phyloP scores from a whole-genome alignment of 2,329 filamentous ascomycete genomes.

The Alternaria brassicicola region DNA sequence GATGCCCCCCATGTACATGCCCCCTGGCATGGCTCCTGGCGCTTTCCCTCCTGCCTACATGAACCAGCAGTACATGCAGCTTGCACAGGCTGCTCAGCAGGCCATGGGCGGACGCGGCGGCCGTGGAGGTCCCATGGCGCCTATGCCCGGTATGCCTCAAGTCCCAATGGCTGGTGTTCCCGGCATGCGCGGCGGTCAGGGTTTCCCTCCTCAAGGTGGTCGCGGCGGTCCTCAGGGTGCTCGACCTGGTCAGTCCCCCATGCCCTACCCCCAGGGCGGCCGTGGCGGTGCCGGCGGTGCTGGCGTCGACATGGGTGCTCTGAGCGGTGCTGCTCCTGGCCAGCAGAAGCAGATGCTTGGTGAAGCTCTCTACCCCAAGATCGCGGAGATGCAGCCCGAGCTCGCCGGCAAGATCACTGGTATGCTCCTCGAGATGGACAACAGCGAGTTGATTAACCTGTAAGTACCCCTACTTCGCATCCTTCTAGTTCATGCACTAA shows the following conservation, averaged over 20 bases:
- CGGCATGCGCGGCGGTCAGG: constrained; percentile 51
- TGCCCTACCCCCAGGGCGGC: constrained; percentile 43
- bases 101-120: constrained; percentile 57
- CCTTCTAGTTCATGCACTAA: constrained; percentile 33
- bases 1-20: constrained; percentile 85
- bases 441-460: constrained; percentile 90
- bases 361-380: constrained; percentile 98
- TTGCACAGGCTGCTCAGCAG: constrained; percentile 75
- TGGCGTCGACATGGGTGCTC: constrained; percentile 58
- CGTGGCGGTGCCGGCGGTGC: constrained; percentile 30
- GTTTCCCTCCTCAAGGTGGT: constrained; percentile 49
- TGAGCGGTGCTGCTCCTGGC: constrained; percentile 62
- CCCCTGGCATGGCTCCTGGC: constrained; percentile 66
- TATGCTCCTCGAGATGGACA: constrained; percentile 99
- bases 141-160: constrained; percentile 72
- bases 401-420: constrained; percentile 99
- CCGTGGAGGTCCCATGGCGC: constrained; percentile 66
- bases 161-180: constrained; percentile 64
- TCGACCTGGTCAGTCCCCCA: constrained; percentile 40
- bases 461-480: constrained; percentile 63
- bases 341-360: constrained; percentile 99
- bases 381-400: constrained; percentile 90
- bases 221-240: constrained; percentile 45
- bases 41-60: constrained; percentile 76
- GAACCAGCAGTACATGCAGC: constrained; percentile 79